phyloP scores from a whole-genome alignment of 768 basidiomycete species.

The Gelatoporia subvermispora region DNA sequence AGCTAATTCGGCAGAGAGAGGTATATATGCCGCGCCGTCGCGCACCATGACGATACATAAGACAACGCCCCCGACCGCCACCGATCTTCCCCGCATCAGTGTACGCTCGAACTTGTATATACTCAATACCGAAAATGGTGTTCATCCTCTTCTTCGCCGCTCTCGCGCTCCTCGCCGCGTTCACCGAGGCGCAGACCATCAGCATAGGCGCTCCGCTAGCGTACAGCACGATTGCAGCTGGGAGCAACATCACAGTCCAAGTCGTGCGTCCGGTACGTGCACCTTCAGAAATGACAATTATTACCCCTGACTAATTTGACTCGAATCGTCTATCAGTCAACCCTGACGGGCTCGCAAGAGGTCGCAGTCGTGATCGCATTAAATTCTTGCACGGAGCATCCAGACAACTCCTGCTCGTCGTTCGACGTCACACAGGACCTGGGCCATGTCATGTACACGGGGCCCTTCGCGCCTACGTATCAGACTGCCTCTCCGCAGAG shows the following conservation, averaged over 20 bases:
- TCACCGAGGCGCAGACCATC: slow-evolving; percentile 26
- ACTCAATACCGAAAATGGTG: too few relatives aligned
- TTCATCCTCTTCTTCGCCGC: slow-evolving; percentile 6
- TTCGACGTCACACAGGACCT: slow-evolving; percentile 16
- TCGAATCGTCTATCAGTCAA: slow-evolving; percentile 21
- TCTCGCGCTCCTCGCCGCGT: slow-evolving; percentile 15
- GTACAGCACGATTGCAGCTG: slow-evolving; percentile 19
- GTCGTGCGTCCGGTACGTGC: slow-evolving; percentile 30
- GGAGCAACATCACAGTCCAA: slow-evolving; percentile 28
- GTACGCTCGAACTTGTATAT: too few relatives aligned
- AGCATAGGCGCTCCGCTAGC: slow-evolving; percentile 25
- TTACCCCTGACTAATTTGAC: neutral
- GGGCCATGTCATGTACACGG: slow-evolving; percentile 27
- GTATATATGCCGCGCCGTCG: too few relatives aligned
- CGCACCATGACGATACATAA: too few relatives aligned
- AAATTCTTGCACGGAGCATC: slow-evolving; percentile 17
- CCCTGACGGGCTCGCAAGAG: slow-evolving; percentile 27
- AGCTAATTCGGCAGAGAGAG: too few relatives aligned
- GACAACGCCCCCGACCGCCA: too few relatives aligned
- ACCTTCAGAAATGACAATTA: too few relatives aligned
- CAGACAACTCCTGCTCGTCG: slow-evolving; percentile 13
- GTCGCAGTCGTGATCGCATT: slow-evolving; percentile 31
- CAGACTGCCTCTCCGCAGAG: neutral
- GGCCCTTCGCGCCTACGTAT: slow-evolving; percentile 23
- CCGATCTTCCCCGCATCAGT: too few relatives aligned